These are phyloP conservation scores for Linnemannia zychae DNA, from an alignment of 192 early-diverging fungal genomes.

Conservation along the genomic window DNA sequence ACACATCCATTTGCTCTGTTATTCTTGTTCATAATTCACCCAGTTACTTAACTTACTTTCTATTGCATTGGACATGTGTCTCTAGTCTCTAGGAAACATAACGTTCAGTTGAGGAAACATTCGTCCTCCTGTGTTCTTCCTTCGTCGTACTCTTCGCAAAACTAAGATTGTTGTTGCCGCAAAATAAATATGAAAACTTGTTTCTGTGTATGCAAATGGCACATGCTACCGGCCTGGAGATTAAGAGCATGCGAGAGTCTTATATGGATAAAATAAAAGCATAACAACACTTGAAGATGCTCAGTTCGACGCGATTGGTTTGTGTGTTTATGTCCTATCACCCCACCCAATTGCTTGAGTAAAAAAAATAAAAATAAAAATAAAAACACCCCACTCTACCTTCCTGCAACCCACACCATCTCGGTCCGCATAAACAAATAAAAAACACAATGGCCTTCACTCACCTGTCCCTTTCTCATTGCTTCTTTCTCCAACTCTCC, in stretches of 20 bases:
- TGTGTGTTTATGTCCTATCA: too few species aligned
- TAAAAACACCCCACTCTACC: background rate
- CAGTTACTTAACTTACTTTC: background rate
- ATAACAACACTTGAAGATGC: too few species aligned
- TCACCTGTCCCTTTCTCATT: too few species aligned
- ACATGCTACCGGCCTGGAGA: background rate
- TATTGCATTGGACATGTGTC: background rate
- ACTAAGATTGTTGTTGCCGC: background rate
- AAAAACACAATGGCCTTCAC: background rate
- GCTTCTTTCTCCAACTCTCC: too few species aligned
- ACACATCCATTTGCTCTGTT: background rate
- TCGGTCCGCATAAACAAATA: background rate
- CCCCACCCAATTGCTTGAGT: too few species aligned
- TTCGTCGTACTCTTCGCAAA: background rate
- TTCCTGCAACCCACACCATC: background rate
- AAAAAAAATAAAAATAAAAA: background rate
- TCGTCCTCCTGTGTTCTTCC: background rate
- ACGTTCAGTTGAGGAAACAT: background rate
- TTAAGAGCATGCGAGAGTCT: background rate
- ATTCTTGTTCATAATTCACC: constrained; percentile 11
- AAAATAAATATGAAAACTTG: background rate
- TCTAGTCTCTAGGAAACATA: background rate
- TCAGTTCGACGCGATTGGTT: too few species aligned
- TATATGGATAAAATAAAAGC: too few species aligned
- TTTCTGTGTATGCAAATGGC: background rate